Evolutionary conservation across 805 yeast species (phyloP), one percentile per base, ranked within the genome.

Genomic region (Candida schatavii): DNA sequence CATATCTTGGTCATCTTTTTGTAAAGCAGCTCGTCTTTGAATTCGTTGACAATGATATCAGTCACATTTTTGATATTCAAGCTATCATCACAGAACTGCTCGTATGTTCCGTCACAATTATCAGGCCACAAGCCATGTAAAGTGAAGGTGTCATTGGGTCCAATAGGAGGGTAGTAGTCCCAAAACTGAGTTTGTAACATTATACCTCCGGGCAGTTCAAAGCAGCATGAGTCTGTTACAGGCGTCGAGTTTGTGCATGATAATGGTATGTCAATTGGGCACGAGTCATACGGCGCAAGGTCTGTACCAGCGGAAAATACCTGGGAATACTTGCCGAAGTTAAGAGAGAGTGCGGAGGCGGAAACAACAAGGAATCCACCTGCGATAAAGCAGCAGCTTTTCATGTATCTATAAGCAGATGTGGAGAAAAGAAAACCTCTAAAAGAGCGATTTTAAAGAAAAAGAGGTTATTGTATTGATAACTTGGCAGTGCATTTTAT

Each of bases 161-260:
- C 71, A 47, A 62, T 52, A 13, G 64, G 54, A 1, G 64, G 59
- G 35, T 56, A 50, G 47, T 58, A 63, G 51, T 64, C 67, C 69
- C 74, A 68, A 46, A 69, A 70, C 48, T 70, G 75, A 6, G 75
- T 64, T 42, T 59, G 68, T 48, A 69, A 55, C 44, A 70, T 51
- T 17, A 68, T 55, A 1, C 75, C 75, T 7, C 64, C 62, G 11
- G 70, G 69, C 27, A 56, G 49, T 42, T 70, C 75, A 47, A 68
- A 70, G 42, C 74, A 70, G 44, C 75, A 70, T 4, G 59, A 57
- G 58, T 88, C 81, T 0, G 59, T 65, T 2, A 78, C 68, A 2
- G 67, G 71, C 0, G 85, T 38, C 17, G 19, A 27, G 34, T 51
- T 49, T 30, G 57, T 36, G 37, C 64, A 59, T 14, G 61, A 47